phyloP scores from a whole-genome alignment of 331 rosid species.

The Phaseolus coccineus region DNA sequence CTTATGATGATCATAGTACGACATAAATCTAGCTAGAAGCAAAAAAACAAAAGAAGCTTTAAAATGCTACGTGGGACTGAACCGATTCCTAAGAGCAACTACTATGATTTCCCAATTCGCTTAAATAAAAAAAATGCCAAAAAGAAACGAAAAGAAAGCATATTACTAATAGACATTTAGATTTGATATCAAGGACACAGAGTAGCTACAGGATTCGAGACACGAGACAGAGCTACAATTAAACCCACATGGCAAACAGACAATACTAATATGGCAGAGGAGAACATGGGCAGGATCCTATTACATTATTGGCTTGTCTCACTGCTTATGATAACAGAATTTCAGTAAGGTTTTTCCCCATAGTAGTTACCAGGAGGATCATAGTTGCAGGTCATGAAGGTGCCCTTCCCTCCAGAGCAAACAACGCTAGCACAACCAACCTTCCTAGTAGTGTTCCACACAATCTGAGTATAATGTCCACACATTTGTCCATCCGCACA shows the following conservation, averaged over 20 bases:
- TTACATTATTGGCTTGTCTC: slow-evolving; percentile 30
- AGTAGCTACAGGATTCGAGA: slow-evolving; percentile 25
- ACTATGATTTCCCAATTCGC: background rate
- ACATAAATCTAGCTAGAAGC: background rate
- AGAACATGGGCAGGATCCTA: background rate
- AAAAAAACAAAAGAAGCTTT: background rate
- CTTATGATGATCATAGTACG: background rate
- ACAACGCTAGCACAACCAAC: slow-evolving; percentile 81
- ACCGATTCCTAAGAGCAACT: background rate
- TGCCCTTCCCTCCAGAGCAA: slow-evolving; percentile 66
- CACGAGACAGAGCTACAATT: slow-evolving; percentile 6
- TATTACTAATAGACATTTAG: background rate
- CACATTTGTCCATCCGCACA: slow-evolving; percentile 65
- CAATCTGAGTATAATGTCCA: slow-evolving; percentile 93
- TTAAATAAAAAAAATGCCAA: too few relatives aligned
- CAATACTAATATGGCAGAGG: background rate
- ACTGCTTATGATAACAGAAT: background rate
- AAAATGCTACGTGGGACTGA: background rate
- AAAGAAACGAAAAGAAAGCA: background rate
- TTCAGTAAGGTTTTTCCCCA: slow-evolving; percentile 81
- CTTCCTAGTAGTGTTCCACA: slow-evolving; percentile 65
- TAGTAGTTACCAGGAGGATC: slow-evolving; percentile 93
- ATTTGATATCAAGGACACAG: slow-evolving; percentile 14
- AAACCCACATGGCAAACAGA: slow-evolving; percentile 46
- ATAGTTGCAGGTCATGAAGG: slow-evolving; percentile 84